These are phyloP conservation scores for Populus nigra DNA, from an alignment of 345 rosid species.

Conservation along the genomic window DNA sequence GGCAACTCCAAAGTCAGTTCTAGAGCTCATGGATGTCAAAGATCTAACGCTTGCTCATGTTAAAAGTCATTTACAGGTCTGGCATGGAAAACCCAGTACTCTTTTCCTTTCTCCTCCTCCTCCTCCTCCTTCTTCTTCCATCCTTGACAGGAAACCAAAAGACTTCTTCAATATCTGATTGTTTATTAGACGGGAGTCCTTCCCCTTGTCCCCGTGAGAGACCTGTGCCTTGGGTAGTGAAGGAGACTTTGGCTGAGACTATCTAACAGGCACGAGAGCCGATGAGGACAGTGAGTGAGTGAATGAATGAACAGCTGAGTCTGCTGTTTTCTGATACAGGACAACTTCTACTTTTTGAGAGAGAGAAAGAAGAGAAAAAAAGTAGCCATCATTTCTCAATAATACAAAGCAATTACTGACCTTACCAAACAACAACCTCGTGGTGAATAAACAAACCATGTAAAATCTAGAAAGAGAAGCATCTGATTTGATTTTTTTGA, in stretches of 20 bases:
- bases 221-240: neutral
- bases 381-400: constrained; percentile 66
- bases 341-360: constrained; percentile 38
- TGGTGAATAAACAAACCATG: constrained; percentile 37
- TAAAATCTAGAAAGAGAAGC: constrained; percentile 29
- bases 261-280: constrained; percentile 36
- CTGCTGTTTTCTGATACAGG: constrained; percentile 22
- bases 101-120: neutral
- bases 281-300: constrained; percentile 40
- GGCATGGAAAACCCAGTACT: neutral
- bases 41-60: constrained; percentile 81
- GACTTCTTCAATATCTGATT: neutral
- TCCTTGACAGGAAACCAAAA: neutral
- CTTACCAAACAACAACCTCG: constrained; percentile 56
- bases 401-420: constrained; percentile 52
- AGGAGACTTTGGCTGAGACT: constrained; percentile 4
- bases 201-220: neutral
- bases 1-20: constrained; percentile 80
- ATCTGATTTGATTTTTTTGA: constrained; percentile 28
- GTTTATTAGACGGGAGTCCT: neutral
- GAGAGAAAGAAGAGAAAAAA: constrained; percentile 19
- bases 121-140: neutral
- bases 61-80: constrained; percentile 86
- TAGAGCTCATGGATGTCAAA: constrained; percentile 75
- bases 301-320: constrained; percentile 35